These are phyloP conservation scores for Termitomyces heimii DNA, from an alignment of 768 basidiomycete genomes.

Conservation along the genomic window DNA sequence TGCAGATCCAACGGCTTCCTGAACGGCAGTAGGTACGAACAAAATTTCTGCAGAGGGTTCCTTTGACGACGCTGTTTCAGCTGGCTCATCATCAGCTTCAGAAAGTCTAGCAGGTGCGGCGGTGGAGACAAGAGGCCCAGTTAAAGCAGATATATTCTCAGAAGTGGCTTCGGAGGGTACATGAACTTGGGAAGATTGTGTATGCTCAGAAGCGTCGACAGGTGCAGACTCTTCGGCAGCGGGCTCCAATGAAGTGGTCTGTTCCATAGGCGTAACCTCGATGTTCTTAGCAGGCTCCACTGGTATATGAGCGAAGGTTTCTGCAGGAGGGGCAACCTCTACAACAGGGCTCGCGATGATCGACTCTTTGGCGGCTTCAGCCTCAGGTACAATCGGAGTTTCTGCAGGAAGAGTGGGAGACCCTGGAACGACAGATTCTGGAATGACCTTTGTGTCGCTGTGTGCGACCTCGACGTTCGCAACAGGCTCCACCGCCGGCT, in stretches of 20 bases:
- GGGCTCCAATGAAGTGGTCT: neutral
- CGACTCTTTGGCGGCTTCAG: neutral
- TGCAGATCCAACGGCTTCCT: neutral
- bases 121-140: neutral
- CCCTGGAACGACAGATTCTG: neutral
- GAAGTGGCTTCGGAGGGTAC: neutral
- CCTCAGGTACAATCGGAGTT: neutral
- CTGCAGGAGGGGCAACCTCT: neutral
- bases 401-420: neutral
- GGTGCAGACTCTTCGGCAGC: neutral
- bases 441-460: neutral
- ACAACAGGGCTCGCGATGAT: neutral
- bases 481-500: neutral
- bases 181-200: neutral
- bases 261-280: neutral
- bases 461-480: neutral
- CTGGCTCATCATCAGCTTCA: neutral
- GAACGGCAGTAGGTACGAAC: neutral
- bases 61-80: neutral
- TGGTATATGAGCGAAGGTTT: neutral
- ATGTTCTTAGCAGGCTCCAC: neutral
- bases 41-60: too few relatives aligned
- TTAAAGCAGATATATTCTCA: neutral
- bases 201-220: neutral
- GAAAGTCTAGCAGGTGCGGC: neutral